Evolutionary conservation across 2,329 filamentous ascomycete species (phyloP).

Genomic region (Arthrobotrys sphaeroides): DNA sequence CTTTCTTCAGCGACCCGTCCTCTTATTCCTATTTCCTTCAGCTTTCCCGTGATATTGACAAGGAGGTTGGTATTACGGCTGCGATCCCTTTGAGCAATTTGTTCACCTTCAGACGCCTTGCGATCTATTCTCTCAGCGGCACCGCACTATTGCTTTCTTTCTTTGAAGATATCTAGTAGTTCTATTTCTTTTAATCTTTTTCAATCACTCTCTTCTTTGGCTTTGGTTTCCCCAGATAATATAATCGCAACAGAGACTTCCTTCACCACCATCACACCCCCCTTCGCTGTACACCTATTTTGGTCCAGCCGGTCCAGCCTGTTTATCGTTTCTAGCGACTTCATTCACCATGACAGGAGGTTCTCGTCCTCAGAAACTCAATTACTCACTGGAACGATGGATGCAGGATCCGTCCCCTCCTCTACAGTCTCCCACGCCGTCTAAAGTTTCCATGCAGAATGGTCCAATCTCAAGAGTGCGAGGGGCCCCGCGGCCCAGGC

Average conservation of each 20-base stretch:
- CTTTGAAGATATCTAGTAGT: neutral
- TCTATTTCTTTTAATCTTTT: neutral
- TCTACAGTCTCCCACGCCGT: constrained; percentile 52
- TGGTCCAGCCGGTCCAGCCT: constrained; percentile 6
- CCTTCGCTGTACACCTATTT: constrained; percentile 1
- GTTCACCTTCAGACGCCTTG: neutral
- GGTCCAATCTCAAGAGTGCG: constrained; percentile 43
- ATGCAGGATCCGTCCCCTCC: constrained; percentile 54
- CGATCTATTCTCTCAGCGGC: constrained; percentile 22
- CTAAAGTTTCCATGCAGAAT: constrained; percentile 54
- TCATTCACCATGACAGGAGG: constrained; percentile 38
- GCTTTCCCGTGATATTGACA: constrained; percentile 29
- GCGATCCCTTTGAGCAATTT: constrained; percentile 33
- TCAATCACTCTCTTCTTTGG: neutral
- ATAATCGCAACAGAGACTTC: neutral
- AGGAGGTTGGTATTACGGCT: constrained; percentile 49
- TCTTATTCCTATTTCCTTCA: neutral
- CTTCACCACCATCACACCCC: too few species aligned
- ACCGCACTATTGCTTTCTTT: constrained; percentile 6
- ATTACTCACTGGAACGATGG: constrained; percentile 55
- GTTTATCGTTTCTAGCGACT: constrained; percentile 19
- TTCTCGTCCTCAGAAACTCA: constrained; percentile 53
- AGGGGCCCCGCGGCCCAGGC: constrained; percentile 73
- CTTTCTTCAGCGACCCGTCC: neutral
- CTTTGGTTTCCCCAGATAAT: neutral